phyloP scores from a whole-genome alignment of 2,329 filamentous ascomycete genomes.

The Tricladium varicosporioides region DNA sequence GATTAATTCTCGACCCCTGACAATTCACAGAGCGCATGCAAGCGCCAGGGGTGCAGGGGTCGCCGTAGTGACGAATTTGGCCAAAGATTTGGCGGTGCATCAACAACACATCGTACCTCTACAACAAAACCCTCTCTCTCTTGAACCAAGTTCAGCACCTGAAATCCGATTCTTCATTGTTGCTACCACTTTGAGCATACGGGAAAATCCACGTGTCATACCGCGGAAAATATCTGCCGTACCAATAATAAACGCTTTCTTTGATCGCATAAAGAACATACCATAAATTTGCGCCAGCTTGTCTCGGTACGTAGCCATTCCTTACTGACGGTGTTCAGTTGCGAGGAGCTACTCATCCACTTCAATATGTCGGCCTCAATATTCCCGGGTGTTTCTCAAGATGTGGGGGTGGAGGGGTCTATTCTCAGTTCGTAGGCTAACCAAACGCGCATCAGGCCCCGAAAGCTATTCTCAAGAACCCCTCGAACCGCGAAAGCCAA shows the following conservation, averaged over 20 bases:
- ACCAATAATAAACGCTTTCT: background rate
- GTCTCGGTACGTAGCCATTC: slow-evolving; percentile 18
- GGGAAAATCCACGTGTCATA: slow-evolving; percentile 8
- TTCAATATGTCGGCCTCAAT: background rate
- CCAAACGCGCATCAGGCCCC: slow-evolving; percentile 24
- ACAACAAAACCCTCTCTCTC: slow-evolving; percentile 1
- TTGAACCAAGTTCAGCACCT: background rate
- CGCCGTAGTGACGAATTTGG: slow-evolving; percentile 21
- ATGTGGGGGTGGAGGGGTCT: slow-evolving; percentile 20
- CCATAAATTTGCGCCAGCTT: slow-evolving; percentile 20
- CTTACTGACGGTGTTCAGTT: slow-evolving; percentile 2
- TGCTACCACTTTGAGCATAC: background rate
- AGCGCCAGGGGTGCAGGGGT: slow-evolving; percentile 15
- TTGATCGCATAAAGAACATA: slow-evolving; percentile 12
- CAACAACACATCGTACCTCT: slow-evolving; percentile 21
- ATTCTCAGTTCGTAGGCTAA: slow-evolving; percentile 28
- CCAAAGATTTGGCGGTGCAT: slow-evolving; percentile 17
- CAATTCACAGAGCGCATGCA: too few relatives aligned
- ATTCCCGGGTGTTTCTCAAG: background rate
- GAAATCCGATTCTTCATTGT: slow-evolving; percentile 4
- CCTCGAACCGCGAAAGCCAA: slow-evolving; percentile 19
- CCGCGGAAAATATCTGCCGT: too few relatives aligned
- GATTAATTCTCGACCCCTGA: slow-evolving; percentile 5
- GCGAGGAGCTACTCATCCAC: background rate
- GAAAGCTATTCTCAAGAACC: slow-evolving; percentile 5